A percentile compares a stretch with the other conserved stretches of the same genome.
Conservation (phyloP, 768 basidiomycete genomes). For the Phanerochaete carnosa region DNA sequence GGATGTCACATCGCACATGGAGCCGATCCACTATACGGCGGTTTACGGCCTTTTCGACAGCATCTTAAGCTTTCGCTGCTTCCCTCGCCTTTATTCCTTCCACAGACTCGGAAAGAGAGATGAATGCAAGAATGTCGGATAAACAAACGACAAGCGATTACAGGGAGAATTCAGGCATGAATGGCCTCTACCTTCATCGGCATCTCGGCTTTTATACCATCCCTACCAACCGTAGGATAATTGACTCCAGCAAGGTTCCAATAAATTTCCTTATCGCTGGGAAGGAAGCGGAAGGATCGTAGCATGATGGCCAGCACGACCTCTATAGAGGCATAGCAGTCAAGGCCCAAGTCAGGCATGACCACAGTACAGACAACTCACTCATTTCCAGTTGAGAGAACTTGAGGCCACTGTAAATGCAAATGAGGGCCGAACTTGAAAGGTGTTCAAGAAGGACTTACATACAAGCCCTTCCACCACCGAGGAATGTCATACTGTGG, state of each 20-base stretch:
- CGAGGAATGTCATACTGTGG: slow-evolving; percentile 3
- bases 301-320: slow-evolving; percentile 13
- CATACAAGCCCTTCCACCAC: slow-evolving; percentile 1
- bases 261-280: slow-evolving; percentile 10
- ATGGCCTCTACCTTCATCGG: slow-evolving; percentile 8
- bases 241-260: slow-evolving; percentile 16
- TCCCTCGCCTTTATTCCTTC: too few relatives aligned
- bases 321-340: background rate
- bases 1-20: too few relatives aligned
- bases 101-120: too few relatives aligned
- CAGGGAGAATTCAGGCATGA: too few relatives aligned
- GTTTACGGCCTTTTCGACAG: too few relatives aligned
- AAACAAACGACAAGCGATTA: too few relatives aligned
- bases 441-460: background rate
- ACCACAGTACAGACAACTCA: background rate
- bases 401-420: slow-evolving; percentile 15
- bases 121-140: too few relatives aligned
- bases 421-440: background rate
- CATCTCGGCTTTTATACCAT: background rate
- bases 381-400: slow-evolving; percentile 26
- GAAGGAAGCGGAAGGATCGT: slow-evolving; percentile 11
- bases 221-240: slow-evolving; percentile 10
- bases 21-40: too few relatives aligned
- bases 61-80: too few relatives aligned
- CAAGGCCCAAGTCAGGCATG: background rate